phyloP scores from a whole-genome alignment of 495 filamentous ascomycete species.

The Aspergillus egyptiacus region DNA sequence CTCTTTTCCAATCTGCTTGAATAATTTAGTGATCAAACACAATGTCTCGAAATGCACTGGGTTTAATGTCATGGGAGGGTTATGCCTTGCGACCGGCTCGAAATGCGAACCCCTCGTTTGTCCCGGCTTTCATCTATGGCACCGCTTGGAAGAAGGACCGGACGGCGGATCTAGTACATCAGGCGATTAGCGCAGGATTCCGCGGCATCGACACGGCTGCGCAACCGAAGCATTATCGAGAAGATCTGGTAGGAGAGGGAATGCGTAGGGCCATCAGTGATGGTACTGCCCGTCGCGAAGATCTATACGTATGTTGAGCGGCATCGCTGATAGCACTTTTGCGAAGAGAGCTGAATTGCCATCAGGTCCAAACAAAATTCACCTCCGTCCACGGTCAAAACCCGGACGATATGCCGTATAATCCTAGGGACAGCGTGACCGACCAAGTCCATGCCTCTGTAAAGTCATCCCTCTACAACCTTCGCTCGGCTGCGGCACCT shows the following conservation, averaged over 20 bases:
- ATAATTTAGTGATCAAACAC: neutral
- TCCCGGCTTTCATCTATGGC: slow-evolving; percentile 66
- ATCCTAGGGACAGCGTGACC: slow-evolving; percentile 41
- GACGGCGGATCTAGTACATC: slow-evolving; percentile 60
- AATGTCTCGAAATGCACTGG: slow-evolving; percentile 26
- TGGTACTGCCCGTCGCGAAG: slow-evolving; percentile 50
- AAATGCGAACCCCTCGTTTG: slow-evolving; percentile 20
- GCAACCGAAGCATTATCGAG: slow-evolving; percentile 73
- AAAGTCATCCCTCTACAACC: slow-evolving; percentile 60
- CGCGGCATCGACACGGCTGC: slow-evolving; percentile 71
- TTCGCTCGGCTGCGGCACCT: slow-evolving; percentile 33
- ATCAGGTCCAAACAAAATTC: slow-evolving; percentile 77
- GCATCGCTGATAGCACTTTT: neutral
- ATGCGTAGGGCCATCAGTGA: slow-evolving; percentile 53
- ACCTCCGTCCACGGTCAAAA: slow-evolving; percentile 58
- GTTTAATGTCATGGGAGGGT: slow-evolving; percentile 31
- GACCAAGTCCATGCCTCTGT: slow-evolving; percentile 63
- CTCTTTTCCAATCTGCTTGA: neutral
- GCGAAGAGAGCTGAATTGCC: slow-evolving; percentile 3
- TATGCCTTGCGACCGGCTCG: slow-evolving; percentile 30
- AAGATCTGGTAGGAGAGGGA: slow-evolving; percentile 62
- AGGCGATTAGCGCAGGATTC: slow-evolving; percentile 66
- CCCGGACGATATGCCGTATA: slow-evolving; percentile 54
- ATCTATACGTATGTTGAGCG: slow-evolving; percentile 51
- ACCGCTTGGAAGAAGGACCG: slow-evolving; percentile 82